A percentile compares a stretch with the other conserved stretches of the same genome.
phyloP scores from a whole-genome alignment of 139 green algal species.

The Micractinium conductrix region DNA sequence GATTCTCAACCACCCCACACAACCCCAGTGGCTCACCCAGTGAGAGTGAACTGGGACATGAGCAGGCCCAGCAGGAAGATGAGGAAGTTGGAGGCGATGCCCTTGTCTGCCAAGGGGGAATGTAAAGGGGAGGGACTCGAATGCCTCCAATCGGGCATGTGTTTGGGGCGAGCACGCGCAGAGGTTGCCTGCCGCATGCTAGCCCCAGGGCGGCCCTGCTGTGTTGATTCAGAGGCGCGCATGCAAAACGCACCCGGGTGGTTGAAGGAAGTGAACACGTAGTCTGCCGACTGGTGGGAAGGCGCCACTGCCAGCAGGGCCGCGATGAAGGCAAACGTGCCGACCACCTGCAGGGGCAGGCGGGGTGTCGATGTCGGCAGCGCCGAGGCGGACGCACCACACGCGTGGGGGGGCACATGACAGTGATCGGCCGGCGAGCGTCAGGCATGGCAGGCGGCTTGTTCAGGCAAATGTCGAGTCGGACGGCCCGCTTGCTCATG shows the following conservation, averaged over 20 bases:
- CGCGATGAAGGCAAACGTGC: slow-evolving; percentile 45
- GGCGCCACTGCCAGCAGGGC: slow-evolving; percentile 48
- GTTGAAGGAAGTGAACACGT: slow-evolving; percentile 54
- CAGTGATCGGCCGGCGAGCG: no score
- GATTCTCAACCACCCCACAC: no score
- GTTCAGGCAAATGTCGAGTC: no score
- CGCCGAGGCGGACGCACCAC: no score
- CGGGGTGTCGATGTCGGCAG: background rate
- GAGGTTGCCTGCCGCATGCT: background rate
- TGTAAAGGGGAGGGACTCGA: background rate
- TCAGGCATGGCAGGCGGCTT: no score
- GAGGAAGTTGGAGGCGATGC: slow-evolving; percentile 24
- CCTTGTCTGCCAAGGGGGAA: slow-evolving; percentile 14
- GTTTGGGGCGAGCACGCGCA: background rate
- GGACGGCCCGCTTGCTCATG: no score
- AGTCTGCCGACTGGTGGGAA: slow-evolving; percentile 31
- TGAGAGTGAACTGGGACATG: slow-evolving; percentile 56
- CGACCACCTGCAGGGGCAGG: background rate
- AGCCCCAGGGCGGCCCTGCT: background rate
- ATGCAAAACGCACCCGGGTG: background rate
- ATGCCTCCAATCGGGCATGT: background rate
- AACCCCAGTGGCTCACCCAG: slow-evolving; percentile 44
- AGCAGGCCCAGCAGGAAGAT: slow-evolving; percentile 58
- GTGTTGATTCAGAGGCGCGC: background rate
- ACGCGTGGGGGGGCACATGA: no score